Conservation (phyloP, 768 basidiomycete species). For the Leccinum longicurvipes region DNA sequence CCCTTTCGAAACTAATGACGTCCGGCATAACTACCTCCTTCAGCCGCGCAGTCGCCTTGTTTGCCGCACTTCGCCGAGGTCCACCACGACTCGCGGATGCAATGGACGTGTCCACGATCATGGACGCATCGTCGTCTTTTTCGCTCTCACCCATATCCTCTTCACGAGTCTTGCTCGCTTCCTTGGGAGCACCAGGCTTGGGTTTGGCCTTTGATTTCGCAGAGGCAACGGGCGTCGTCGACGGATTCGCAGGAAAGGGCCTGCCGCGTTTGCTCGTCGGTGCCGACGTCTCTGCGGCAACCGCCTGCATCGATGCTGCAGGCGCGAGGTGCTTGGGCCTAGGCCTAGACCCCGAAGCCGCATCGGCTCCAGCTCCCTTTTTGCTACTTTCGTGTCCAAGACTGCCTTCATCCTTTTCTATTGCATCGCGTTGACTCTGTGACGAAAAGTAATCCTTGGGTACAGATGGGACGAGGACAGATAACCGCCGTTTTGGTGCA, state of each 20-base stretch:
- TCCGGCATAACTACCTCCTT: constrained; percentile 72
- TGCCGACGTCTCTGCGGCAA: constrained; percentile 25
- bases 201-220: constrained; percentile 7
- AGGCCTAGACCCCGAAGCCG: background rate
- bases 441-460: constrained; percentile 23
- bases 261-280: constrained; percentile 16
- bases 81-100: constrained; percentile 17
- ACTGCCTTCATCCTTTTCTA: background rate
- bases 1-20: constrained; percentile 62
- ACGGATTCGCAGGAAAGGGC: constrained; percentile 16
- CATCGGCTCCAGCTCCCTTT: background rate
- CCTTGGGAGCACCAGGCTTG: background rate
- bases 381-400: background rate
- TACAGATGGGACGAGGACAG: constrained; percentile 21
- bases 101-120: constrained; percentile 9
- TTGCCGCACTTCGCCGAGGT: constrained; percentile 52
- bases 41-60: constrained; percentile 44
- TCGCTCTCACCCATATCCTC: background rate
- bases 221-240: background rate
- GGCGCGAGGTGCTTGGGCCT: constrained; percentile 9
- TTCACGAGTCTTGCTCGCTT: background rate
- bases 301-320: constrained; percentile 18
- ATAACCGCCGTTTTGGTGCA: constrained; percentile 20
- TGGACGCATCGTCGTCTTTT: constrained; percentile 3
- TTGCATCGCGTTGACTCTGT: background rate